Evolutionary conservation across 202 grass and related monocot species (phyloP), one percentile per base, ranked within the genome.

Genomic region (Alloteropsis angusta): DNA sequence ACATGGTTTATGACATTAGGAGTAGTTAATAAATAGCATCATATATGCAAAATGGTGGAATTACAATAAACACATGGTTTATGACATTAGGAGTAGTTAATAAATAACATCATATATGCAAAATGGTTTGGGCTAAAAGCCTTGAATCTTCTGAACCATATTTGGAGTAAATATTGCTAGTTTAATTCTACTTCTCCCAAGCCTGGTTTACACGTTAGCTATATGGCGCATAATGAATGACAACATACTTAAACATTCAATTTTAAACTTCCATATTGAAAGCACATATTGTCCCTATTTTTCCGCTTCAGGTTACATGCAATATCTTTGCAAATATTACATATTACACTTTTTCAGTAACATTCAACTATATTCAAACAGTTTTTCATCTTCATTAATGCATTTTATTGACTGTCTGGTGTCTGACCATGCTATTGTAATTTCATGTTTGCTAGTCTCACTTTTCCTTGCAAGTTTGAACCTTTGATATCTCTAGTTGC

Each of bases 41-140:
- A n/a, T n/a, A n/a, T n/a, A n/a, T n/a, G n/a, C n/a, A n/a, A n/a
- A 38, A 59, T 16, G 4, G 10, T 82, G 37, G 16, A 81, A 42
- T 78, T 72, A 42, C 18, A n/a, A 63, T 70, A 42, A 53, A 25
- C 34, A 21, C 12, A 43, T 44, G 34, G 35, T 18, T 59, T 12
- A 15, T 35, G 62, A 50, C 48, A n/a, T 39, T 82, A 73, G 68
- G 15, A 62, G 17, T 72, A 72, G n/a, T n/a, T n/a, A n/a, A 53
- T 64, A 78, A 11, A n/a, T 47, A 55, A 79, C 45, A 19, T 58
- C 52, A 68, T 80, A 41, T 35, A 45, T 57, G 36, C 14, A 59
- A 43, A 38, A 59, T 28, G 60, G 26, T 17, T 32, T 8, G 46
- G 15, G 4, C 44, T 52, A 60, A 41, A 34, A 57, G 50, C 12